Evolutionary conservation across 2,329 filamentous ascomycete genomes (phyloP), one percentile per base, ranked within the genome.

Genomic region (Akanthomyces lecanii): DNA sequence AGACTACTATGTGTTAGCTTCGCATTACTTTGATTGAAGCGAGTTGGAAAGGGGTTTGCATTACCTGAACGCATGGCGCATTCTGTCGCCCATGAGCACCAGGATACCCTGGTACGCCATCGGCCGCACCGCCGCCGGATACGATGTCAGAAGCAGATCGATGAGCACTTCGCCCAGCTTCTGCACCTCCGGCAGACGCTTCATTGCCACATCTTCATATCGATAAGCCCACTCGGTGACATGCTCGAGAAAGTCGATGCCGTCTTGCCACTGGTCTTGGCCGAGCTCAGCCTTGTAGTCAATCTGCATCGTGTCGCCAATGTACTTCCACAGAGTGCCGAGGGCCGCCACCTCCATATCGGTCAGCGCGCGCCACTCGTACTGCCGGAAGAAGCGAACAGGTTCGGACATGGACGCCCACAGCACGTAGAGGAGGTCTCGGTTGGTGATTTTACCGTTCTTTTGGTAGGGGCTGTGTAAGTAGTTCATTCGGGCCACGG

Each of bases 241-340:
- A 62, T 84, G 81, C 4, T 81, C 75, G 51, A 76, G 73, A 69
- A 84, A 85, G 52, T 83, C 81, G 33, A 84, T 71, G 36, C 82
- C 81, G 67, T 84, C 79, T 2, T 64, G 68, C 81, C 82, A 85
- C 16, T 69, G 56, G 11, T 73, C 67, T 38, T 70, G 72, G 6
- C 67, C 65, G 2, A 81, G 74, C 16, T 73, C 69, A 1, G 74
- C 73, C 28, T 72, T 71, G 67, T 83, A 85, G 54, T 78, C 71
- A 65, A 92, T 89, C 0, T 79, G 81, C 84, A 92, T 89, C 59
- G 84, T 83, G 67, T 91, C 86, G 16, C 89, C 89, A 18, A 91
- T 75, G 59, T 80, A 80, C 73, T 89, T 90, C 89, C 89, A 92
- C 69, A 89, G 85, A 0, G 84, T 86, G 18, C 84, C 86, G 36